phyloP scores from a whole-genome alignment of 331 rosid genomes.

The Pyracantha coccinea region DNA sequence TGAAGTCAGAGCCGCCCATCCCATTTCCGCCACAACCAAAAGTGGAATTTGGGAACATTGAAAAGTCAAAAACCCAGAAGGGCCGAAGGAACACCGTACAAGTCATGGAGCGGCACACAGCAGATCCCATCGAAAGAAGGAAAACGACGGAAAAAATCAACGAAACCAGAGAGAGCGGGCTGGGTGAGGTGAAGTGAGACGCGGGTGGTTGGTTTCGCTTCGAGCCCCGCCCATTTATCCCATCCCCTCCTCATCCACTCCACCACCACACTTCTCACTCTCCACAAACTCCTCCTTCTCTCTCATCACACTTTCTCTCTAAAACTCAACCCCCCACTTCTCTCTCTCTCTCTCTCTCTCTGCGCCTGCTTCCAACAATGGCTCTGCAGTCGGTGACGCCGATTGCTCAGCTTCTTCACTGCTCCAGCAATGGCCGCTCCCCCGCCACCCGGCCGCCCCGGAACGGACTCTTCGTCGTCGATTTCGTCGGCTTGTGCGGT shows the following conservation, averaged over 20 bases:
- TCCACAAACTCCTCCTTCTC: no score
- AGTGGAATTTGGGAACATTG: neutral
- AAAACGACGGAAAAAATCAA: neutral
- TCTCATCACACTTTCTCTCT: neutral
- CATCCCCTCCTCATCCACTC: neutral
- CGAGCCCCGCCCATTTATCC: conserved; percentile 19
- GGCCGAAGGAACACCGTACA: no score
- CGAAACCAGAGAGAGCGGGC: conserved; percentile 3
- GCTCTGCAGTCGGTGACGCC: conserved; percentile 44
- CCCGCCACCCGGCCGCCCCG: conserved; percentile 17
- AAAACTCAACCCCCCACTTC: no score
- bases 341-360: neutral
- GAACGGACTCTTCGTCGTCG: conserved; percentile 36
- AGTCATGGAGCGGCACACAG: neutral
- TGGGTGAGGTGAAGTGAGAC: conserved; percentile 29
- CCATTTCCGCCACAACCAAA: neutral
- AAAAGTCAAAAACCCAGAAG: neutral
- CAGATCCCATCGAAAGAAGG: neutral
- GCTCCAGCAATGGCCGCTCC: conserved; percentile 12
- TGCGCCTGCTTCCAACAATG: conserved; percentile 19
- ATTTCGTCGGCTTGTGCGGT: conserved; percentile 41
- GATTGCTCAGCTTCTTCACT: conserved; percentile 27
- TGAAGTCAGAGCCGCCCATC: no score
- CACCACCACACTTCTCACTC: no score
- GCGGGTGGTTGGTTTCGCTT: conserved; percentile 20